Conservation (phyloP, 495 filamentous ascomycete species). For the Glonium stellatum region DNA sequence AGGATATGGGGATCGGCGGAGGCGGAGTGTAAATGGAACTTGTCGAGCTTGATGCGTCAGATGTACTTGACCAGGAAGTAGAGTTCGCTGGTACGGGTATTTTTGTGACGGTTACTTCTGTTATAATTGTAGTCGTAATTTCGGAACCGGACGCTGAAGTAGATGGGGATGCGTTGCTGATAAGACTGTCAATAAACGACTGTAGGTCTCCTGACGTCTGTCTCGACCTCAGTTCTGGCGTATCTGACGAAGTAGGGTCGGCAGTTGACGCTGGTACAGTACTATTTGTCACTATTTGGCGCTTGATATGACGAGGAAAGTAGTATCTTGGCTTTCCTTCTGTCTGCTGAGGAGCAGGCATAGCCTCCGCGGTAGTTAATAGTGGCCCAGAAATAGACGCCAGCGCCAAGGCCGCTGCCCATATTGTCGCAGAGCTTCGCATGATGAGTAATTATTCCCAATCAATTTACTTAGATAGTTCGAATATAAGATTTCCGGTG, state of each 20-base stretch:
- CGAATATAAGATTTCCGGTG: slow-evolving; percentile 7
- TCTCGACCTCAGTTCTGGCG: slow-evolving; percentile 11
- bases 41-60: neutral
- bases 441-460: slow-evolving; percentile 26
- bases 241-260: slow-evolving; percentile 12
- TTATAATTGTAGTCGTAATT: slow-evolving; percentile 10
- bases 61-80: slow-evolving; percentile 2
- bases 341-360: slow-evolving; percentile 36
- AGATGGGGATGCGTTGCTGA: neutral
- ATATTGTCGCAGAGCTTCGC: slow-evolving; percentile 35
- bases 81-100: slow-evolving; percentile 1
- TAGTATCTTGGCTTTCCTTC: slow-evolving; percentile 41
- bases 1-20: slow-evolving; percentile 10
- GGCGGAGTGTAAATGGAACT: slow-evolving; percentile 6
- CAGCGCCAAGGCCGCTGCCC: slow-evolving; percentile 36
- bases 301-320: slow-evolving; percentile 44
- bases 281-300: slow-evolving; percentile 33
- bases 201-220: slow-evolving; percentile 14
- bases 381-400: slow-evolving; percentile 31
- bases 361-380: slow-evolving; percentile 37
- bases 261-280: slow-evolving; percentile 28
- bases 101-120: slow-evolving; percentile 7
- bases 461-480: slow-evolving; percentile 8
- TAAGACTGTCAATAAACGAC: slow-evolving; percentile 3
- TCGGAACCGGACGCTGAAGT: neutral